Conservation (phyloP, 2,329 filamentous ascomycete species). For the Pseudogymnoascus sp. region DNA sequence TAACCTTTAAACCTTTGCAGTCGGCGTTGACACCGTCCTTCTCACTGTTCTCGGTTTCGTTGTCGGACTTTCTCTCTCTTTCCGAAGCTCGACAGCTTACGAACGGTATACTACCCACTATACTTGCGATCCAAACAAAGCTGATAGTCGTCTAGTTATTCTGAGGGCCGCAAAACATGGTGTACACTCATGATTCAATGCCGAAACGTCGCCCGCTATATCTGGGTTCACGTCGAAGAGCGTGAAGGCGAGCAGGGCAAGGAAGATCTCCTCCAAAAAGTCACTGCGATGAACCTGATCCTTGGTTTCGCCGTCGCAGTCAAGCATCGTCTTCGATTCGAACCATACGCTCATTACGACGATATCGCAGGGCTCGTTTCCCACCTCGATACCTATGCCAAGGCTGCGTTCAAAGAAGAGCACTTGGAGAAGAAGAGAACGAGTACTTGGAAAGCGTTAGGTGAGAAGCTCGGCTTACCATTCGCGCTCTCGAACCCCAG, state of each 20-base stretch:
- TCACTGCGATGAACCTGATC: constrained; percentile 62
- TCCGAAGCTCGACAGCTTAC: constrained; percentile 69
- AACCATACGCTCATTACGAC: constrained; percentile 69
- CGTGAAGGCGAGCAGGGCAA: constrained; percentile 49
- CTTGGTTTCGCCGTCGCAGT: constrained; percentile 68
- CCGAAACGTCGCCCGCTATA: constrained; percentile 62
- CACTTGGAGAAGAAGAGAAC: constrained; percentile 27
- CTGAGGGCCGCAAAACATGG: constrained; percentile 57
- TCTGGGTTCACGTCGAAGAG: constrained; percentile 71
- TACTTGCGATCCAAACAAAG: constrained; percentile 11
- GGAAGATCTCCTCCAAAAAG: constrained; percentile 59
- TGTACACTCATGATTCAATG: constrained; percentile 51
- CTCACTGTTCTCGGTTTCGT: constrained; percentile 75
- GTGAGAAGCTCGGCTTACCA: constrained; percentile 66
- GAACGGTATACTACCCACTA: constrained; percentile 41
- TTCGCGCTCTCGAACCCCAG: constrained; percentile 72
- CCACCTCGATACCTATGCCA: constrained; percentile 69
- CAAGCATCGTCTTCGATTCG: constrained; percentile 77
- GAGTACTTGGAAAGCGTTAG: constrained; percentile 49
- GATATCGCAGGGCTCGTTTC: constrained; percentile 62
- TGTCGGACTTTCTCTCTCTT: constrained; percentile 68
- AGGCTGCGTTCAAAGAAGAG: constrained; percentile 38
- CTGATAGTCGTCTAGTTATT: constrained; percentile 31
- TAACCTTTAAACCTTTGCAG: constrained; percentile 13
- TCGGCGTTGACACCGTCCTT: constrained; percentile 57